A percentile compares a stretch with the other conserved stretches of the same genome.
These are phyloP conservation scores for Plantago coronopus DNA, from an alignment of 305 asterid genomes.

Conservation along the genomic window DNA sequence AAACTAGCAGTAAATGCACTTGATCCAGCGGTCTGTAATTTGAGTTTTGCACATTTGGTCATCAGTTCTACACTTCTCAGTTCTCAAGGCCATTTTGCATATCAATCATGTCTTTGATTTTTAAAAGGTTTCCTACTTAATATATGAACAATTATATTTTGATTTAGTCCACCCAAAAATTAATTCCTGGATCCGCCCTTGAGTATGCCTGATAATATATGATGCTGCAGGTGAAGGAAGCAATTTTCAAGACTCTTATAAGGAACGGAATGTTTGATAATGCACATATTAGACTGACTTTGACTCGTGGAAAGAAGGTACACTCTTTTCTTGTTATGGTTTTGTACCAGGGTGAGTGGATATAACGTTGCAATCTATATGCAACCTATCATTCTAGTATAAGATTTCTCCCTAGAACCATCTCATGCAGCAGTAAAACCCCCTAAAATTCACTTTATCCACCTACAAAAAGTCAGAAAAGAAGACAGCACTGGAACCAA, in stretches of 20 bases:
- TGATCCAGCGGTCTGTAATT: no score
- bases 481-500: neutral
- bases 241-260: slow-evolving; percentile 70
- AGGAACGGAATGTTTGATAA: slow-evolving; percentile 73
- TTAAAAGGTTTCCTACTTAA: no score
- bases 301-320: slow-evolving; percentile 96
- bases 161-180: no score
- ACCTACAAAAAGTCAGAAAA: neutral
- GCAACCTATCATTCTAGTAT: slow-evolving; percentile 7
- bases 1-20: no score
- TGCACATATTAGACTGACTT: slow-evolving; percentile 69
- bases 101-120: no score
- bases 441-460: neutral
- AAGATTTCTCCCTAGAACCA: neutral
- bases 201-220: slow-evolving; percentile 8
- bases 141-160: no score
- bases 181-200: no score
- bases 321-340: slow-evolving; percentile 16
- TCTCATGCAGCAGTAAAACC: no score
- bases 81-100: no score
- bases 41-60: no score
- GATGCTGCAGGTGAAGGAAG: slow-evolving; percentile 72
- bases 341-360: neutral
- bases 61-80: no score
- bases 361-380: slow-evolving; percentile 4